A percentile compares a stretch with the other conserved stretches of the same genome.
Evolutionary conservation across 2,329 filamentous ascomycete species (phyloP).

Genomic region (Ascochyta viciae-villosae): DNA sequence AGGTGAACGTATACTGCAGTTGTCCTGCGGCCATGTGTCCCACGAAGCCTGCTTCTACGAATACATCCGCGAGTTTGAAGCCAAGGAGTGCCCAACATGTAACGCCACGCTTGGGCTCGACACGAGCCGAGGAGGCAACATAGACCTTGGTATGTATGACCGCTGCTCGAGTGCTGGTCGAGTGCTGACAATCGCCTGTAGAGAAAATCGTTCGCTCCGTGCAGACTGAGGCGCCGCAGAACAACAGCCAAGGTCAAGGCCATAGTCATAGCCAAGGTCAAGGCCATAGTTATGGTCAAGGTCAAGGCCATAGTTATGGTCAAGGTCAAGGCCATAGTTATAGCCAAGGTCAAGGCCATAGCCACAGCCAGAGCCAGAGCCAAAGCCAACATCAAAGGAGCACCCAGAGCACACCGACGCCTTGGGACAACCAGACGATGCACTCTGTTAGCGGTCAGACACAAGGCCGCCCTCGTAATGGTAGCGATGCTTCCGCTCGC

Average conservation of each 20-base stretch:
- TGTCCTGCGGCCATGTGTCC: slow-evolving; percentile 95
- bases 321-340: slow-evolving; percentile 14
- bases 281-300: slow-evolving; percentile 25
- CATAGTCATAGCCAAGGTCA: slow-evolving; percentile 37
- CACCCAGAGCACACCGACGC: slow-evolving; percentile 64
- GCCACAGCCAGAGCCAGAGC: slow-evolving; percentile 21
- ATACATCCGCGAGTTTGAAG: slow-evolving; percentile 93
- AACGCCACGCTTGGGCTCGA: slow-evolving; percentile 91
- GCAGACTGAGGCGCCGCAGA: slow-evolving; percentile 65
- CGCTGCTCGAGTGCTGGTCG: slow-evolving; percentile 3
- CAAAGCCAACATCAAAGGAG: slow-evolving; percentile 47
- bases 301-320: slow-evolving; percentile 4
- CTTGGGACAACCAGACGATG: slow-evolving; percentile 68
- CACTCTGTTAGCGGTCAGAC: slow-evolving; percentile 59
- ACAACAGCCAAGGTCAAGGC: slow-evolving; percentile 25
- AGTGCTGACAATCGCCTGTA: slow-evolving; percentile 50
- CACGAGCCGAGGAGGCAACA: slow-evolving; percentile 88
- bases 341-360: no score
- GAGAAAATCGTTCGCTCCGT: slow-evolving; percentile 94
- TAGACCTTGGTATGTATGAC: slow-evolving; percentile 77
- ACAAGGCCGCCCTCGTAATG: slow-evolving; percentile 40
- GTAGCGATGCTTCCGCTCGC: slow-evolving; percentile 43
- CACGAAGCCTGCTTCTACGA: slow-evolving; percentile 99
- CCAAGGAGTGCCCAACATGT: slow-evolving; percentile 92
- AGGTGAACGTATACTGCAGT: slow-evolving; percentile 92